A percentile compares a stretch with the other conserved stretches of the same genome.
These are phyloP conservation scores for Alternaria hordeiaustralica DNA, from an alignment of 2,329 filamentous ascomycete genomes.

Conservation along the genomic window DNA sequence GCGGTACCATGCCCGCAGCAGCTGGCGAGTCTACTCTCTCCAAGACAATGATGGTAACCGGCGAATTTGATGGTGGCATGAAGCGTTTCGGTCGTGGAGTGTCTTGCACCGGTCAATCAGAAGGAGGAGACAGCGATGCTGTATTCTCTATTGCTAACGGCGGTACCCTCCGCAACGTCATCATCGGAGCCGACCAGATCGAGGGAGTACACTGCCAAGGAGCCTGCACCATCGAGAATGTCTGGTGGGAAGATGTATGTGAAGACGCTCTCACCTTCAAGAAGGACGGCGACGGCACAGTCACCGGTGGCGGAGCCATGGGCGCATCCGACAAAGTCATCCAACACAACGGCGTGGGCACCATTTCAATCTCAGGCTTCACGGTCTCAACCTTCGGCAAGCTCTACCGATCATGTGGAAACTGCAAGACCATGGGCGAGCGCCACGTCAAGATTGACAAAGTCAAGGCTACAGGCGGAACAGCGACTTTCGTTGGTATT, in stretches of 20 bases:
- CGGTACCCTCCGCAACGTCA: conserved; percentile 61
- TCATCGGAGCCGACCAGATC: conserved; percentile 60
- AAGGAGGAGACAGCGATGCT: conserved; percentile 55
- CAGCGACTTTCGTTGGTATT: conserved; percentile 55
- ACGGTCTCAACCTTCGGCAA: conserved; percentile 47
- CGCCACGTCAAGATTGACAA: conserved; percentile 55
- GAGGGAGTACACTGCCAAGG: conserved; percentile 42
- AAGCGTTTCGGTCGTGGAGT: conserved; percentile 44
- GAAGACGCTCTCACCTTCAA: conserved; percentile 50
- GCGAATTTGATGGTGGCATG: conserved; percentile 42
- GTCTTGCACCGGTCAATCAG: conserved; percentile 52
- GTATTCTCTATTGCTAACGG: conserved; percentile 62
- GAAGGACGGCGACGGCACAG: conserved; percentile 45
- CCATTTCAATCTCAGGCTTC: conserved; percentile 48
- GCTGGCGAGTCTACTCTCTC: conserved; percentile 28
- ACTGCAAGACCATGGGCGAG: conserved; percentile 55
- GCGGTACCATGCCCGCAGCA: conserved; percentile 27
- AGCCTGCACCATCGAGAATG: conserved; percentile 40
- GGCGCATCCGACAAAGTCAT: conserved; percentile 52
- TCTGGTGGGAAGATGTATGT: conserved; percentile 52
- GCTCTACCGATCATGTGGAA: conserved; percentile 58
- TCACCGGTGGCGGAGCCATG: conserved; percentile 52
- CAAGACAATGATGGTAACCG: conserved; percentile 29
- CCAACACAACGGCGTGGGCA: conserved; percentile 52
- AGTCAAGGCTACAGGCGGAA: conserved; percentile 52